Conservation (phyloP, 768 basidiomycete genomes). For the Lyophyllum shimeji region DNA sequence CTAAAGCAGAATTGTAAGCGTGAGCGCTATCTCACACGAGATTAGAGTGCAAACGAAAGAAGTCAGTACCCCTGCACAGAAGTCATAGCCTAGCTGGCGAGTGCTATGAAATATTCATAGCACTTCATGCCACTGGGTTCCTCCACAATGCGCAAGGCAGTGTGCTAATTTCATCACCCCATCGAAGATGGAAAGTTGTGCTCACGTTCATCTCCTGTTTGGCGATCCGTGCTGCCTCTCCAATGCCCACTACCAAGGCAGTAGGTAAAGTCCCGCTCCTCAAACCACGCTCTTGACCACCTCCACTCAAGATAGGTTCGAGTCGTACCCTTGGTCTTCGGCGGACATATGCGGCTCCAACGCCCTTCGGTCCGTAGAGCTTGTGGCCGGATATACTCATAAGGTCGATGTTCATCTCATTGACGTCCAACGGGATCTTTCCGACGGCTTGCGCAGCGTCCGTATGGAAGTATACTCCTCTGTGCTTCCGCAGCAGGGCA, state of each 20-base stretch:
- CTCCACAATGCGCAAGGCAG: slow-evolving; percentile 20
- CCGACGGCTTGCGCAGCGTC: slow-evolving; percentile 96
- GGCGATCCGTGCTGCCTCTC: slow-evolving; percentile 92
- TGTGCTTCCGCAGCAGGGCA: slow-evolving; percentile 77
- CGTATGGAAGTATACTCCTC: slow-evolving; percentile 93
- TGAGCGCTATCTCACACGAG: slow-evolving; percentile 9
- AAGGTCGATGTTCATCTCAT: slow-evolving; percentile 92
- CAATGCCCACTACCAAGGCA: slow-evolving; percentile 85
- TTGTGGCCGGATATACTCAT: slow-evolving; percentile 98
- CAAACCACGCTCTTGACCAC: slow-evolving; percentile 95
- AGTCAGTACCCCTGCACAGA: slow-evolving; percentile 95
- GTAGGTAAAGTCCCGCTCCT: slow-evolving; percentile 94
- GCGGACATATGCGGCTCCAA: slow-evolving; percentile 93
- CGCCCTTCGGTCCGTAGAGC: slow-evolving; percentile 95
- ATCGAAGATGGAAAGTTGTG: slow-evolving; percentile 22
- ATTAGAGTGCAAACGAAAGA: slow-evolving; percentile 1
- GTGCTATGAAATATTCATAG: slow-evolving; percentile 15
- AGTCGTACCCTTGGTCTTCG: slow-evolving; percentile 89
- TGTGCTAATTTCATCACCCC: slow-evolving; percentile 50
- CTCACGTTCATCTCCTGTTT: slow-evolving; percentile 91
- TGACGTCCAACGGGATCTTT: slow-evolving; percentile 90
- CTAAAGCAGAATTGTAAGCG: slow-evolving; percentile 39
- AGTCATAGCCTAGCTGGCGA: slow-evolving; percentile 60
- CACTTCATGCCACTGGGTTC: slow-evolving; percentile 46
- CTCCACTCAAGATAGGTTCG: slow-evolving; percentile 93